phyloP scores from a whole-genome alignment of 2,329 filamentous ascomycete species.

The Neopestalotiopsis rosae region DNA sequence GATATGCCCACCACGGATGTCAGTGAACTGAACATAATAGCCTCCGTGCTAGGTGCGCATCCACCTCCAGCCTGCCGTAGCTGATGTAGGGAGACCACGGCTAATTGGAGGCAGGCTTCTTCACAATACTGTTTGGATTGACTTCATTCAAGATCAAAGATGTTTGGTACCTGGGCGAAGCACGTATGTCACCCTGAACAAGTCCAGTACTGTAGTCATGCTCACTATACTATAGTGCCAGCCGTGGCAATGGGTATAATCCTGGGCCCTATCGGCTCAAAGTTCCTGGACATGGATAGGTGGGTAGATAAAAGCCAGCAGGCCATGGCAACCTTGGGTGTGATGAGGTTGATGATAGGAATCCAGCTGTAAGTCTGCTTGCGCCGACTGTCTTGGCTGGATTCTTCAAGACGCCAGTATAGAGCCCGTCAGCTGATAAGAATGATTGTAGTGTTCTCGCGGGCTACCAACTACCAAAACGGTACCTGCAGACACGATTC shows the following conservation, averaged over 20 bases:
- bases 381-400: background rate
- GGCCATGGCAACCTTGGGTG: slow-evolving; percentile 49
- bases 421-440: no score
- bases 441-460: slow-evolving; percentile 50
- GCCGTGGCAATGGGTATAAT: slow-evolving; percentile 59
- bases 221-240: slow-evolving; percentile 46
- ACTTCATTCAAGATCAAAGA: slow-evolving; percentile 59
- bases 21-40: slow-evolving; percentile 59
- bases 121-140: slow-evolving; percentile 54
- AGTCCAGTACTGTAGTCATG: background rate
- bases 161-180: slow-evolving; percentile 60
- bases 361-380: slow-evolving; percentile 52
- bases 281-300: slow-evolving; percentile 52
- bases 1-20: slow-evolving; percentile 53
- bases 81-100: background rate
- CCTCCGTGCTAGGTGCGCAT: slow-evolving; percentile 47
- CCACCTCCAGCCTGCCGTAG: no score
- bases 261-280: slow-evolving; percentile 59
- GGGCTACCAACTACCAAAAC: slow-evolving; percentile 65
- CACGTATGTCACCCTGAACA: slow-evolving; percentile 42
- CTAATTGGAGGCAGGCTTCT: slow-evolving; percentile 41
- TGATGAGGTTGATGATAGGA: slow-evolving; percentile 65
- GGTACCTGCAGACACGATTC: slow-evolving; percentile 55
- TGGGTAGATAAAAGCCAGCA: slow-evolving; percentile 43
- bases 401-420: no score